Evolutionary conservation across 768 basidiomycete species (phyloP), one percentile per base, ranked within the genome.

Genomic region (Leccinum imitatum): DNA sequence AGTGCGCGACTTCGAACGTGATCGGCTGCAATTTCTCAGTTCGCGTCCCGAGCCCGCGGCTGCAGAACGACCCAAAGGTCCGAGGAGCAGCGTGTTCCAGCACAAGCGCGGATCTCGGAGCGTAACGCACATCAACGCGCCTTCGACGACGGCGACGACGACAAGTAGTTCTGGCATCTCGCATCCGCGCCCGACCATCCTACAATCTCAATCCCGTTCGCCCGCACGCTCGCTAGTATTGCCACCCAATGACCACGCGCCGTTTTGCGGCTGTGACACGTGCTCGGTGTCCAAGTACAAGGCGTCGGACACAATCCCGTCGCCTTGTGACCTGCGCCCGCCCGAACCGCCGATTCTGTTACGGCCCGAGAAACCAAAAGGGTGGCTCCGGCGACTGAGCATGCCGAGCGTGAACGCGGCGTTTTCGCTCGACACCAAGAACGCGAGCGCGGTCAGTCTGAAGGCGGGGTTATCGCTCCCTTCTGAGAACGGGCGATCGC

Each of bases 261-360:
- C 84, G 1, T 85, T 82, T 65, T 90, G 88, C 58, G 86, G 86
- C 15, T 90, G 88, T 65, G 84, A 84, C 56, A 71, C 77, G 0
- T 89, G 88, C 65, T 87, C 88, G 5, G 76, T 80, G 13, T 73
- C 75, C 52, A 84, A 86, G 62, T 90, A 90, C 69, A 78, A 75
- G 60, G 56, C 59, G 11, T 62, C 69, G 13, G 75, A 69, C 64
- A 51, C 59, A 69, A 13, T 63, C 58, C 61, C 70, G 21, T 60
- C 69, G 19, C 61, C 69, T 47, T 69, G 73, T 23, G 75, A 79
- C 58, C 67, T 79, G 31, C 76, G 78, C 15, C 27, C 27, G 27
- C 27, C 27, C 27, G 27, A 27, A 27, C 27, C 27, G 27, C 27
- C 27, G 27, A 27, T 8, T 27, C 27, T 27, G 27, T 27, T 27